Conservation (phyloP, 2,329 filamentous ascomycete species). For the Trichoderma harzianum region DNA sequence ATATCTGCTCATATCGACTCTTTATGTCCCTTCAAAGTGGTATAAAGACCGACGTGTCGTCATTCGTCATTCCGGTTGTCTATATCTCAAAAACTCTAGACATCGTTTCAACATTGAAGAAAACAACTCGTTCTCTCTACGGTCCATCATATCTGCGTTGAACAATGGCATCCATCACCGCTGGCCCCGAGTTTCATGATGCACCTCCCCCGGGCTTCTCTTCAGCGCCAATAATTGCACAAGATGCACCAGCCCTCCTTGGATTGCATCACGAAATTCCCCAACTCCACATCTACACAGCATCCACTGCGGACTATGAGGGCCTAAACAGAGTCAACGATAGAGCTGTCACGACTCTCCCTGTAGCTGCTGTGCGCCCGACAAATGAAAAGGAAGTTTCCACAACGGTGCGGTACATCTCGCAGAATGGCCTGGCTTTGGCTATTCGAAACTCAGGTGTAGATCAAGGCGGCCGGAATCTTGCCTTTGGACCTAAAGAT, state of each 20-base stretch:
- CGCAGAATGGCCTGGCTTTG: neutral
- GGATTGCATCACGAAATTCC: neutral
- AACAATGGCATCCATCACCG: neutral
- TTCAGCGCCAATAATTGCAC: neutral
- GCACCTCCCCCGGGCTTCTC: neutral
- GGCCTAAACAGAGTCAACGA: neutral
- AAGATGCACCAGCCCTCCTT: neutral
- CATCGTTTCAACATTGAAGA: too few relatives aligned
- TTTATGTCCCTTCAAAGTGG: neutral
- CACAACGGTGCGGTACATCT: neutral
- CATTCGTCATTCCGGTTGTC: neutral
- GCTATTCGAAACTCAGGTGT: slow-evolving; percentile 17
- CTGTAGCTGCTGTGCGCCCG: slow-evolving; percentile 5
- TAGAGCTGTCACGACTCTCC: neutral
- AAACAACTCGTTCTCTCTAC: too few relatives aligned
- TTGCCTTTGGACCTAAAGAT: slow-evolving; percentile 13
- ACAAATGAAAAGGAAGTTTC: neutral
- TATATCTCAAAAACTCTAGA: too few relatives aligned
- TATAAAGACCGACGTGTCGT: neutral
- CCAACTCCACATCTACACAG: neutral
- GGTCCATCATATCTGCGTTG: too few relatives aligned
- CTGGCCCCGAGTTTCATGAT: neutral
- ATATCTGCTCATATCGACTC: too few relatives aligned
- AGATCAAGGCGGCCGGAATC: slow-evolving; percentile 18
- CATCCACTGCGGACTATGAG: neutral